Evolutionary conservation across 768 basidiomycete species (phyloP), one percentile per base, ranked within the genome.

Genomic region (Hygrocybe coccinea): DNA sequence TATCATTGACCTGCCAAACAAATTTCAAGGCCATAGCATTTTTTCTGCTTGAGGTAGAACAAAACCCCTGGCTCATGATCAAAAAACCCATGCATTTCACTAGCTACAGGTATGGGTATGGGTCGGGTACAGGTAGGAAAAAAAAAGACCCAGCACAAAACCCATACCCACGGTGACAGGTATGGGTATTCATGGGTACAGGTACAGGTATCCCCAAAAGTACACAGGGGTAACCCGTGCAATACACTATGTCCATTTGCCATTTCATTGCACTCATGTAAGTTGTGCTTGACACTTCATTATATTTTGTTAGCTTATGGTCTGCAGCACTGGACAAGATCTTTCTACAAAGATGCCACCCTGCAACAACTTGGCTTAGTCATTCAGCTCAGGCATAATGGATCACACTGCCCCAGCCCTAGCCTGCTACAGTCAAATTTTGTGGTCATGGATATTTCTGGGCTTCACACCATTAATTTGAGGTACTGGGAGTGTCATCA

Each of bases 331-430:
- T 59, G 54, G 47, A 50, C 21, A 19, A 48, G 57, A 14, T 11
- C 21, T 10, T 59, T 50, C 43, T 59, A 47, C n/a, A 29, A 49
- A 17, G 25, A 38, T 10, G 22, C 35, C 15, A 29, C 38, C 14
- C 38, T 59, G n/a, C 25, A 55, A 17, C 14, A 50, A n/a, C 35
- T 53, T 8, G 54, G 57, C n/a, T 38, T 59, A 15, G 29, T 19
- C 15, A 19, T 59, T 29, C 54, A 59, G 17, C 54, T 59, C 14
- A 36, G 57, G 15, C 57, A 59, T 46, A 12, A 12, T 43, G 53
- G 34, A 5, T 34, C 19, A 15, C 15, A 1, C 5, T 53, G 46
- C 33, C 41, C 43, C 38, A 15, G 21, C 25, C 54, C 47, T 15
- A 33, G 38, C 11, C 33, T n/a, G 12, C 17, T 33, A 4, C 24